These are phyloP conservation scores for Schizonepeta tenuifolia DNA, from an alignment of 257 asterid species.

Conservation along the genomic window DNA sequence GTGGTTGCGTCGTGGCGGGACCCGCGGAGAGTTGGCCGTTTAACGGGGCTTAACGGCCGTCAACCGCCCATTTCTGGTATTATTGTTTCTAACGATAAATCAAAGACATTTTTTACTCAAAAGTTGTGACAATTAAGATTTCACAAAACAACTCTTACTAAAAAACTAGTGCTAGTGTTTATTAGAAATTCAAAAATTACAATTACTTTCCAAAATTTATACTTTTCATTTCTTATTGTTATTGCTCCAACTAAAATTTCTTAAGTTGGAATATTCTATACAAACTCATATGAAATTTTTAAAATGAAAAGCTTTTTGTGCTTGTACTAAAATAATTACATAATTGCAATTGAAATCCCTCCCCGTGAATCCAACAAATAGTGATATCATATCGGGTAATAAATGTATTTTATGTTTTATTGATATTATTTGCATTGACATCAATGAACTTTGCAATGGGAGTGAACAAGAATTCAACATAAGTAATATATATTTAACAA, in stretches of 20 bases:
- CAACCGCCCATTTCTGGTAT: constrained; percentile 27
- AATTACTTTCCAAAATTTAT: neutral
- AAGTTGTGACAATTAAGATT: neutral
- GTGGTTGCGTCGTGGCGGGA: constrained; percentile 74
- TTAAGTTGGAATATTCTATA: too few species aligned
- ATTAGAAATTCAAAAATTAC: neutral
- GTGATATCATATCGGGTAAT: neutral
- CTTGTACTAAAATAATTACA: too few species aligned
- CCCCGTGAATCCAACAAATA: neutral
- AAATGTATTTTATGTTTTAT: neutral
- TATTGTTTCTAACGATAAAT: neutral
- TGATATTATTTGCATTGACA: neutral
- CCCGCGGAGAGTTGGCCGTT: constrained; percentile 35
- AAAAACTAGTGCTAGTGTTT: neutral
- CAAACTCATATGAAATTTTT: too few species aligned
- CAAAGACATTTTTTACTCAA: neutral
- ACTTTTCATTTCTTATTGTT: too few species aligned
- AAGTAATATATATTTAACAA: constrained; percentile 1
- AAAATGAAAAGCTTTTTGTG: too few species aligned
- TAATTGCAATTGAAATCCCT: too few species aligned
- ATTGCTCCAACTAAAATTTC: too few species aligned
- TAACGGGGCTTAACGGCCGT: constrained; percentile 35
- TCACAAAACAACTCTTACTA: too few species aligned
- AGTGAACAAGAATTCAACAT: constrained; percentile 12
- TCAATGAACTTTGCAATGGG: neutral